Evolutionary conservation across 1,284 basidiomycete species (phyloP).

Genomic region (Sanghuangporus baumii): DNA sequence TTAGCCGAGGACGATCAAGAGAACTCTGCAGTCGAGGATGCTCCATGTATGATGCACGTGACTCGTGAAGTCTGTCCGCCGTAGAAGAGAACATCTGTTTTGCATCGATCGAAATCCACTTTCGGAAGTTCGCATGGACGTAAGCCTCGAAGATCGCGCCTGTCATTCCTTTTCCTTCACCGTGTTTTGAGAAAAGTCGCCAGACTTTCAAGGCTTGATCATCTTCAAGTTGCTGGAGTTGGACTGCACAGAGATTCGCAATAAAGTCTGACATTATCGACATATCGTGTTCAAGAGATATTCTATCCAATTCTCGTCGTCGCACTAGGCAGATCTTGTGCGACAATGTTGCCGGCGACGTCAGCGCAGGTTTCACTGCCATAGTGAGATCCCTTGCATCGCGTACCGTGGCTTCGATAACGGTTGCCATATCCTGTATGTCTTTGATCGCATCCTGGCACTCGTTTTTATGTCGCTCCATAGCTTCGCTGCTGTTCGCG

Average conservation of each 20-base stretch:
- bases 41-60: not conserved
- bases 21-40: not conserved
- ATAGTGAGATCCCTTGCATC: not conserved
- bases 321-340: not conserved
- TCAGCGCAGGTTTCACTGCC: not conserved
- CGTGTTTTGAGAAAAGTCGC: not conserved
- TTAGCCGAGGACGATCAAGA: not conserved
- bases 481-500: not conserved
- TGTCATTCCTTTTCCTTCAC: not conserved
- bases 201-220: not conserved
- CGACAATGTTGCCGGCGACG: not conserved
- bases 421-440: not conserved
- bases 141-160: not conserved
- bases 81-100: not conserved
- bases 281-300: not conserved
- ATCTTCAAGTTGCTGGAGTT: not conserved
- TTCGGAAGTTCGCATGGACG: not conserved
- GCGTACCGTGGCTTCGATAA: not conserved
- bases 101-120: not conserved
- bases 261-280: not conserved
- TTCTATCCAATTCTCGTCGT: not conserved
- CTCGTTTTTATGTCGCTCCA: not conserved
- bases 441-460: not conserved
- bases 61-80: not conserved
- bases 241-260: not conserved